Percentiles rank a stretch among this genome's conserved stretches.
Conservation (phyloP, 257 asterid species). For the Solanum dulcamara region DNA sequence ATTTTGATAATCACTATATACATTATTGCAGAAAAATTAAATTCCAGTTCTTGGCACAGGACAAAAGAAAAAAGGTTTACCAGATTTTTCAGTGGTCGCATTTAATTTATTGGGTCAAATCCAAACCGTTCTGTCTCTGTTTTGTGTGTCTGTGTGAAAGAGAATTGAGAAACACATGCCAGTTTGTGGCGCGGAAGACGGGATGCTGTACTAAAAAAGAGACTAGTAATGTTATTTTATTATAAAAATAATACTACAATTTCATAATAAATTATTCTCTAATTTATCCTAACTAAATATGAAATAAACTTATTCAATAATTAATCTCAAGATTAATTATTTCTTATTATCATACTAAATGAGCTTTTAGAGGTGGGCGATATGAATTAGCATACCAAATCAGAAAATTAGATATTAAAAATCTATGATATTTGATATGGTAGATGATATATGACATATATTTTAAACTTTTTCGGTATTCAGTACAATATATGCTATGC, state of each 20-base stretch:
- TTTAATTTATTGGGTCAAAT: slow-evolving; percentile 49
- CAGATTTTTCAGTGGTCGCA: slow-evolving; percentile 50
- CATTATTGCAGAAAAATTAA: slow-evolving; percentile 6
- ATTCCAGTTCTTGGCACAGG: slow-evolving; percentile 19
- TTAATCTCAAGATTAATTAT: no score
- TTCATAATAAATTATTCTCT: no score
- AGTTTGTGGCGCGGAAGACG: not conserved
- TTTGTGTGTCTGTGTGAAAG: not conserved
- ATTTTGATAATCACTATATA: slow-evolving; percentile 10
- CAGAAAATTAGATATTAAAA: no score
- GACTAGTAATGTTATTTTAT: no score
- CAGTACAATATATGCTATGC: not conserved
- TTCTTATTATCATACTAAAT: no score
- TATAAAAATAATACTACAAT: no score
- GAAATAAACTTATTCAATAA: no score
- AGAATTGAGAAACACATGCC: not conserved
- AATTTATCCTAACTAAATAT: no score
- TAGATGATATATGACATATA: no score
- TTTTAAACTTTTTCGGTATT: no score
- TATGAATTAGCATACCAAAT: not conserved
- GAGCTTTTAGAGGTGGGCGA: not conserved
- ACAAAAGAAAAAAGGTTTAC: slow-evolving; percentile 27
- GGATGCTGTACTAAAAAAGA: not conserved
- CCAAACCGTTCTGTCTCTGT: not conserved
- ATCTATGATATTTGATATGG: not conserved